phyloP scores from a whole-genome alignment of 148 eudicot species.

The Fallopia convolvulus region DNA sequence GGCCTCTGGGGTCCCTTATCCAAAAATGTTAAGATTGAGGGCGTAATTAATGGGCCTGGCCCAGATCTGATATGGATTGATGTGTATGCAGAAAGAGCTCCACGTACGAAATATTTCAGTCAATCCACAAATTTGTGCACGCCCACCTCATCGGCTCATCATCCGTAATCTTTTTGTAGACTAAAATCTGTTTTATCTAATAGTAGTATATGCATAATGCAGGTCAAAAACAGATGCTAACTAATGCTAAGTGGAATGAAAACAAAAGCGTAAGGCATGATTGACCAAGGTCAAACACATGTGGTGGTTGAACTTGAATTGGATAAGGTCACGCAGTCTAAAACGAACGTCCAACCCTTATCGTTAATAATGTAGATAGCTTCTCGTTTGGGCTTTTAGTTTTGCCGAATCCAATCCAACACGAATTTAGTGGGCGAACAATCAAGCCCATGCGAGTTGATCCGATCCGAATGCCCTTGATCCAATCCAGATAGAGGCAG shows the following conservation, averaged over 20 bases:
- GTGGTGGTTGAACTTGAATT: neutral
- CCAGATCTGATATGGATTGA: neutral
- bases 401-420: neutral
- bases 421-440: neutral
- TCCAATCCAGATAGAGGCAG: neutral
- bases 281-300: neutral
- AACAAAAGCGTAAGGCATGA: neutral
- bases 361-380: neutral
- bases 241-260: no score
- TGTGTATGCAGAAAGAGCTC: neutral
- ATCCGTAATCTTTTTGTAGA: no score
- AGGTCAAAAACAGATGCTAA: no score
- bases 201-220: no score
- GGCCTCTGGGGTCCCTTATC: neutral
- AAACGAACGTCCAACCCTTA: neutral
- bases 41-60: constrained; percentile 3
- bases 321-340: constrained; percentile 6
- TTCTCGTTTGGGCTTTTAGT: neutral
- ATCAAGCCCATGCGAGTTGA: neutral
- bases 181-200: no score
- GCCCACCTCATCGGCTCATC: no score
- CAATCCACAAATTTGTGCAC: no score
- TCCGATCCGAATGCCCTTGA: neutral
- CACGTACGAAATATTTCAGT: neutral
- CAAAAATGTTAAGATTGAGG: neutral